Evolutionary conservation across 2,329 filamentous ascomycete species (phyloP).

Genomic region (Alternaria longipes): DNA sequence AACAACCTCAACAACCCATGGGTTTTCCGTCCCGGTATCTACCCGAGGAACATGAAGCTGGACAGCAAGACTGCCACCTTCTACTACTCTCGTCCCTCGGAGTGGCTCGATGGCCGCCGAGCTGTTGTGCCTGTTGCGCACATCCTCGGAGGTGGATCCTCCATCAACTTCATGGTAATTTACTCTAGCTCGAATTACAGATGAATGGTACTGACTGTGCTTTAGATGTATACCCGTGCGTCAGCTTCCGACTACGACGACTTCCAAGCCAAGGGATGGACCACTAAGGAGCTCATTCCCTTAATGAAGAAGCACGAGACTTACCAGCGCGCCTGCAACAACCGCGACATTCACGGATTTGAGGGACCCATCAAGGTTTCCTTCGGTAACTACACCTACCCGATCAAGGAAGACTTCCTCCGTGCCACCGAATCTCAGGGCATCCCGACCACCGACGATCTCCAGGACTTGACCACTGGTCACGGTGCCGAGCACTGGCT

Average conservation of each 20-base stretch:
- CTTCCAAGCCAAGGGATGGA: slow-evolving; percentile 83
- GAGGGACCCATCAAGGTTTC: slow-evolving; percentile 85
- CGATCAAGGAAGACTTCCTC: slow-evolving; percentile 83
- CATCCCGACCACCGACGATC: slow-evolving; percentile 78
- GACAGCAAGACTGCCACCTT: slow-evolving; percentile 85
- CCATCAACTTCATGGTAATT: slow-evolving; percentile 78
- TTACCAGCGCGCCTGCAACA: slow-evolving; percentile 67
- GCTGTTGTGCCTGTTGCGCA: slow-evolving; percentile 80
- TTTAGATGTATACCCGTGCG: slow-evolving; percentile 77
- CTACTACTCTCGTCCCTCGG: slow-evolving; percentile 78
- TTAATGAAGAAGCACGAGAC: slow-evolving; percentile 85
- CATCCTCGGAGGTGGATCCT: slow-evolving; percentile 75
- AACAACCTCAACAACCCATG: slow-evolving; percentile 80
- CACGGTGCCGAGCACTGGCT: slow-evolving; percentile 82
- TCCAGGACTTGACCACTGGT: slow-evolving; percentile 74
- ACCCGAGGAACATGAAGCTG: slow-evolving; percentile 80
- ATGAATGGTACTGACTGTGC: not conserved
- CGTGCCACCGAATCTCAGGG: slow-evolving; percentile 76
- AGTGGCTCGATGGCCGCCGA: slow-evolving; percentile 74
- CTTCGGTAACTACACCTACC: slow-evolving; percentile 81
- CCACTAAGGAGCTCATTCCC: slow-evolving; percentile 76
- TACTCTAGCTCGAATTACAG: too few relatives aligned
- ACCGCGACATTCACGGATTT: slow-evolving; percentile 75
- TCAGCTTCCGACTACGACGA: slow-evolving; percentile 79
- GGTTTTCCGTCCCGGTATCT: slow-evolving; percentile 79